These are phyloP conservation scores for Wickerhamomyces alni DNA, from an alignment of 805 yeast genomes.

Conservation along the genomic window DNA sequence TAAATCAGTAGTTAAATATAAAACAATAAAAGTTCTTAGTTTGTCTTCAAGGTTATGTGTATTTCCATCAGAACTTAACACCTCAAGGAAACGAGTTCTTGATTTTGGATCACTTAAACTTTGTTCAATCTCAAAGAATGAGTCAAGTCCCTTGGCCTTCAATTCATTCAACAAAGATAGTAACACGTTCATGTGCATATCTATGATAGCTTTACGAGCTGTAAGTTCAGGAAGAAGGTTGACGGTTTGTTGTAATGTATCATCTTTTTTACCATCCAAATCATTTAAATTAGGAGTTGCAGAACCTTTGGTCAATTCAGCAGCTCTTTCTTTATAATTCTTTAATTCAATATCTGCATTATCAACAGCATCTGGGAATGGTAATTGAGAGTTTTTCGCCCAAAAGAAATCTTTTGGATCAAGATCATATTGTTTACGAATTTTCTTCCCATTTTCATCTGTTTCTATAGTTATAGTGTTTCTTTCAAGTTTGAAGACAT, in stretches of 20 bases:
- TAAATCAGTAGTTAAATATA: slow-evolving; percentile 49
- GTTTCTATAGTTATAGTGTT: slow-evolving; percentile 68
- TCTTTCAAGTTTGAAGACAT: slow-evolving; percentile 75
- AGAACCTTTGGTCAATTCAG: slow-evolving; percentile 73
- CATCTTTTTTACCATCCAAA: slow-evolving; percentile 51
- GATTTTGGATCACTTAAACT: slow-evolving; percentile 51
- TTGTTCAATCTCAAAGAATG: slow-evolving; percentile 92
- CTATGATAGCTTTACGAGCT: slow-evolving; percentile 79
- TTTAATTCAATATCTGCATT: slow-evolving; percentile 83
- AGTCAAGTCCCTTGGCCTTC: slow-evolving; percentile 82
- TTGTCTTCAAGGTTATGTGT: slow-evolving; percentile 72
- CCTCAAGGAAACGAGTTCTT: slow-evolving; percentile 53
- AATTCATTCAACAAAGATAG: slow-evolving; percentile 77
- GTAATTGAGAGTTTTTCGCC: slow-evolving; percentile 75
- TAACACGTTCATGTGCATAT: slow-evolving; percentile 94
- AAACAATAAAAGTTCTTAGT: slow-evolving; percentile 81
- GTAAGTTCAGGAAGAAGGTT: slow-evolving; percentile 90
- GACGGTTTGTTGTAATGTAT: slow-evolving; percentile 74
- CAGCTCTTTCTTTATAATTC: slow-evolving; percentile 80
- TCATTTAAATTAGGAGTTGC: slow-evolving; percentile 67
- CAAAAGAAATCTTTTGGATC: slow-evolving; percentile 95
- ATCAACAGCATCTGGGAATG: slow-evolving; percentile 99
- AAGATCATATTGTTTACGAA: slow-evolving; percentile 67
- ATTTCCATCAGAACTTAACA: slow-evolving; percentile 42
- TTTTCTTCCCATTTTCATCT: slow-evolving; percentile 30